Percentiles rank a stretch among this genome's conserved stretches.
These are phyloP conservation scores for Microsporum canis DNA, from an alignment of 2,329 filamentous ascomycete genomes.

Conservation along the genomic window DNA sequence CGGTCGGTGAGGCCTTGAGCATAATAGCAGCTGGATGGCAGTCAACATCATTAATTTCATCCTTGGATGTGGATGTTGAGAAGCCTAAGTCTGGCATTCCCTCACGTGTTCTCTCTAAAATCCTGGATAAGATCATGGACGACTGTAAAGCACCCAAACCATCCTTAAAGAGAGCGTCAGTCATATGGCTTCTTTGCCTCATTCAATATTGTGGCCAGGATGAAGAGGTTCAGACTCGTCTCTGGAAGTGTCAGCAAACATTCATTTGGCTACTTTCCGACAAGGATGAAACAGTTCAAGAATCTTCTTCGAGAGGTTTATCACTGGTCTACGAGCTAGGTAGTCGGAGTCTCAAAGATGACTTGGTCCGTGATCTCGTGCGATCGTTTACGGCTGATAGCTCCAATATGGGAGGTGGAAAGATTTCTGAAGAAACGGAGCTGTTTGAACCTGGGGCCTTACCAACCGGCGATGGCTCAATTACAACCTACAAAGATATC, in stretches of 20 bases:
- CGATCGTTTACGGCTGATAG: constrained; percentile 65
- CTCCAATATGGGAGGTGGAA: constrained; percentile 54
- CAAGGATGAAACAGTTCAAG: constrained; percentile 87
- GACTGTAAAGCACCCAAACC: constrained; percentile 81
- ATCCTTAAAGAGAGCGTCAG: constrained; percentile 77
- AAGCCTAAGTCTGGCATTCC: constrained; percentile 31
- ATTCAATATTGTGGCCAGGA: constrained; percentile 81
- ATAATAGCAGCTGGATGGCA: constrained; percentile 71
- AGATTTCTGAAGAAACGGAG: constrained; percentile 82
- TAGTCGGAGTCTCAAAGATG: constrained; percentile 64
- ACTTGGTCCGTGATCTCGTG: constrained; percentile 77
- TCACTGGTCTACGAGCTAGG: constrained; percentile 92
- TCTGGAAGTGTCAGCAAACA: constrained; percentile 70
- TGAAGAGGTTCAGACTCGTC: constrained; percentile 57
- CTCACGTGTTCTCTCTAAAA: constrained; percentile 36
- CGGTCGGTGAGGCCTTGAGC: constrained; percentile 77
- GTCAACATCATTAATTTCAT: constrained; percentile 63
- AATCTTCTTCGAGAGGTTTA: constrained; percentile 82
- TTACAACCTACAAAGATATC: constrained; percentile 97
- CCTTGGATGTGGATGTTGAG: constrained; percentile 58
- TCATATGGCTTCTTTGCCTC: constrained; percentile 87
- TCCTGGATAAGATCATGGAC: constrained; percentile 61
- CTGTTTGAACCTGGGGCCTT: constrained; percentile 84
- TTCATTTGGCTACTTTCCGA: constrained; percentile 83
- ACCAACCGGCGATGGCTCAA: constrained; percentile 78